Base-by-base conservation (phyloP, 2,329 filamentous ascomycete genomes). In the Pleomassaria siparia region DNA sequence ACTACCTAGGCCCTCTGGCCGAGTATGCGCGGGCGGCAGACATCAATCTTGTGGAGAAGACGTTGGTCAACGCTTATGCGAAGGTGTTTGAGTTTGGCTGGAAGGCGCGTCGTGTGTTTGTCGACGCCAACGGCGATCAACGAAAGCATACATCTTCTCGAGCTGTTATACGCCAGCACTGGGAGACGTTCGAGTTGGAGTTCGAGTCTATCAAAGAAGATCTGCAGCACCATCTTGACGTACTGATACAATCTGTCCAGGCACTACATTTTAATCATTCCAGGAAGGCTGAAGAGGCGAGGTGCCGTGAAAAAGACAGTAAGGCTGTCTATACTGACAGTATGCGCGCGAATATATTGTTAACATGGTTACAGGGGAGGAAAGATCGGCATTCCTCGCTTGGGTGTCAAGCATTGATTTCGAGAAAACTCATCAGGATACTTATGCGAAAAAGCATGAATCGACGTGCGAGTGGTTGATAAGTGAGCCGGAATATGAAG, bases 1-100 rank as follows among this genome's bases (percentile, higher is more conserved):
- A 59, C 32, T 59, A 56, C 33, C 50, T 62, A 0, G 53, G 44
- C 12, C 56, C 55, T 12, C 51, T 62, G 3, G 46, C 42, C 20
- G 55, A 52, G 21, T 54, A 58, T 45, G 29, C 50, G 12, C 36
- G 44, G 39, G 49, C 51, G 25, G 44, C 40, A 40, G 50, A 58
- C n/a, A 43, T 46, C 21, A 28, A 46, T 1, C 40, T 53, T 21
- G 43, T 60, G 16, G 47, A 55, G 11, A 43, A 36, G 8, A 40
- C 52, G 2, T 44, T 59, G 2, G 50, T 54, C 30, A 50, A 44
- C 24, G 47, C 47, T 13, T 62, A 62, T 32, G 47, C 32, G 5
- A 55, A 56, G 33, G n/a, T 60, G 3, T 36, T 60, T 22, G 15
- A 50, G 12, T 60, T 60, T 42, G 44, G 53, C 32, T 51, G 49